Evolutionary conservation across 1,284 basidiomycete species (phyloP).

Genomic region (Apiotrichum akiyoshidainum): DNA sequence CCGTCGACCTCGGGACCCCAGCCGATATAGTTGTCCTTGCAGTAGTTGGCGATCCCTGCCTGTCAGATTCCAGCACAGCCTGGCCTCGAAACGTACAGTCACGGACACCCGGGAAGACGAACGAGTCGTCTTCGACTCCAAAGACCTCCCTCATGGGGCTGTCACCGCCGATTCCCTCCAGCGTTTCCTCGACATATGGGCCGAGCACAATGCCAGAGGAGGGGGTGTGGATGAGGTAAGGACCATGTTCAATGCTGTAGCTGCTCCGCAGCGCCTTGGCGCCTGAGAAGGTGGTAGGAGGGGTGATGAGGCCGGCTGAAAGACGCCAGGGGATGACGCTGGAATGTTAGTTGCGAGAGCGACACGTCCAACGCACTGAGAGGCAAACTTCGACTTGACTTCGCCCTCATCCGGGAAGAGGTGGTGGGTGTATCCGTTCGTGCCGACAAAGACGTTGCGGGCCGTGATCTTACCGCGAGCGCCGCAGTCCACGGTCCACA

Average conservation of each 20-base stretch:
- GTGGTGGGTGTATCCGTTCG: conserved; percentile 40
- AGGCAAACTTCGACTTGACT: not conserved
- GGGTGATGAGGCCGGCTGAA: conserved; percentile 27
- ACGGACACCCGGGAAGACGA: not conserved
- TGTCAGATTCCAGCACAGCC: not conserved
- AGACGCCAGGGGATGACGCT: conserved; percentile 22
- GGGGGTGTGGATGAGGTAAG: conserved; percentile 33
- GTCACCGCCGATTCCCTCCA: too few relatives aligned
- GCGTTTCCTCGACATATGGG: conserved; percentile 7
- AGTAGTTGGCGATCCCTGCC: conserved; percentile 10
- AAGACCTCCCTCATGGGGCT: conserved; percentile 3
- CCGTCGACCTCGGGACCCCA: conserved; percentile 28
- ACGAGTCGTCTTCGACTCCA: conserved; percentile 12
- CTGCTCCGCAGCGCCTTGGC: conserved; percentile 14
- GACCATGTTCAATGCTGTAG: conserved; percentile 25
- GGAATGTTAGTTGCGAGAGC: too few relatives aligned
- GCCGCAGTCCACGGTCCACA: conserved; percentile 24
- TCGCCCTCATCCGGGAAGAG: conserved; percentile 24
- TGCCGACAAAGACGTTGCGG: conserved; percentile 32
- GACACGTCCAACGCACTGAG: not conserved
- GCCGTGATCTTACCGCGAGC: conserved; percentile 27
- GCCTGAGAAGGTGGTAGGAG: conserved; percentile 25
- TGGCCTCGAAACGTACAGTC: not conserved
- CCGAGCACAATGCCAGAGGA: conserved; percentile 28
- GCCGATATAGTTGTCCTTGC: conserved; percentile 19